Evolutionary conservation across 305 asterid genomes (phyloP).

Genomic region (Fraxinus velutina): DNA sequence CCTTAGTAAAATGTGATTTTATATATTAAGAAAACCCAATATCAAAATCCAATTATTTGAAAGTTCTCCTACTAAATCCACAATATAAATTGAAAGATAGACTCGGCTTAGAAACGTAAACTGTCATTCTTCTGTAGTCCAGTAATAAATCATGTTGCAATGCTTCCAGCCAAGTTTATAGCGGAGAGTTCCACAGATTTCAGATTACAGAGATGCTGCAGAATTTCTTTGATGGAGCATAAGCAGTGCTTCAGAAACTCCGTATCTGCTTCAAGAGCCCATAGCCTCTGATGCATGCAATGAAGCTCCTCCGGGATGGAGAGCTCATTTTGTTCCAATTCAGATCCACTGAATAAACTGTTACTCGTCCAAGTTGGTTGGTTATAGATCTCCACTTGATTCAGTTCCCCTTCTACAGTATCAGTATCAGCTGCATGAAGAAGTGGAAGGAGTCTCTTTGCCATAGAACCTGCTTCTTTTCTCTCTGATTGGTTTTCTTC

Average conservation of each 20-base stretch:
- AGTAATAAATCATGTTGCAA: constrained; percentile 15
- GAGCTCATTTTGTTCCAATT: constrained; percentile 25
- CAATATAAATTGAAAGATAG: background rate
- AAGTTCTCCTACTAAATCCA: background rate
- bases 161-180: constrained; percentile 29
- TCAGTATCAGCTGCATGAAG: constrained; percentile 34
- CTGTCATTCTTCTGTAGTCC: background rate
- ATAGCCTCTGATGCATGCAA: constrained; percentile 53
- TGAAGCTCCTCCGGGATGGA: constrained; percentile 46
- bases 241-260: constrained; percentile 66
- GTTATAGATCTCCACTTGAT: constrained; percentile 19
- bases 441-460: constrained; percentile 53
- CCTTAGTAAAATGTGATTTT: constrained; percentile 15
- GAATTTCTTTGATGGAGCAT: constrained; percentile 60
- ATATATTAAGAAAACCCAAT: background rate
- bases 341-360: constrained; percentile 2
- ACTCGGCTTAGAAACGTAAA: background rate
- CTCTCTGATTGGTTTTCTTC: constrained; percentile 22
- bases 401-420: constrained; percentile 11
- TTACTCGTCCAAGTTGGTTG: constrained; percentile 15
- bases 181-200: constrained; percentile 41
- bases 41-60: background rate
- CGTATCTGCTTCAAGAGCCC: constrained; percentile 64
- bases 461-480: constrained; percentile 20
- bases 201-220: constrained; percentile 62